Base-by-base conservation (phyloP, 2,329 filamentous ascomycete genomes). In the Pestalotiopsis sp. region DNA sequence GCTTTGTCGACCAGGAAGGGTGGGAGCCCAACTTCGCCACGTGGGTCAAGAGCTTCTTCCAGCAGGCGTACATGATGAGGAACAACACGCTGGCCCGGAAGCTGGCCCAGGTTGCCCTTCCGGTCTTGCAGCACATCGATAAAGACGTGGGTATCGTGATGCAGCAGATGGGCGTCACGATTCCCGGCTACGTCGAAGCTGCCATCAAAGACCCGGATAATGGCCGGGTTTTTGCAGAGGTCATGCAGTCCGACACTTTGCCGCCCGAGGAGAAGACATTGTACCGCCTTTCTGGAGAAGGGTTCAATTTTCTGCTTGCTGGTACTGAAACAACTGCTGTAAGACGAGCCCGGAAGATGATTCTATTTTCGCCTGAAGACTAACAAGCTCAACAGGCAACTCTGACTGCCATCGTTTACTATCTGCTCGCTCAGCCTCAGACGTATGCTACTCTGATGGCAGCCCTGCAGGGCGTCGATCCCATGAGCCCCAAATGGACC, bases 241-340 rank as follows among this genome's bases (percentile, higher is more conserved):
- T 62, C n/a, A 72, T 81, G 23, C 73, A 76, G 1, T 78, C 78
- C 7, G 74, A 76, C 52, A 36, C 70, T 9, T 75, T 82, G 3
- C 78, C 80, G 0, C 68, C 72, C 9, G 68, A 71, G 3, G 80
- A 82, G 70, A 83, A 82, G 72, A 74, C 72, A 9, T 72, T 77
- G 4, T 70, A 71, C 17, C 75, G 78, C 2, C 77, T 82, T 12
- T 78, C 77, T 11, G 80, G 82, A 13, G 82, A 83, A 61, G 81
- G 79, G 3, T 79, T 81, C 64, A 76, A 77, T 9, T 72, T 82
- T n/a, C 74, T 82, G 4, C 74, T 79, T 64, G 81, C 80, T 2
- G 82, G 81, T 12, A 82, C 80, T 2, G 75, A 83, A 68, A 84
- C 82, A 4, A 82, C 81, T 3, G 70, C 74, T 14, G 73, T 72